Conservation (phyloP, 2,329 filamentous ascomycete species). For the Fusarium xyrophilum region DNA sequence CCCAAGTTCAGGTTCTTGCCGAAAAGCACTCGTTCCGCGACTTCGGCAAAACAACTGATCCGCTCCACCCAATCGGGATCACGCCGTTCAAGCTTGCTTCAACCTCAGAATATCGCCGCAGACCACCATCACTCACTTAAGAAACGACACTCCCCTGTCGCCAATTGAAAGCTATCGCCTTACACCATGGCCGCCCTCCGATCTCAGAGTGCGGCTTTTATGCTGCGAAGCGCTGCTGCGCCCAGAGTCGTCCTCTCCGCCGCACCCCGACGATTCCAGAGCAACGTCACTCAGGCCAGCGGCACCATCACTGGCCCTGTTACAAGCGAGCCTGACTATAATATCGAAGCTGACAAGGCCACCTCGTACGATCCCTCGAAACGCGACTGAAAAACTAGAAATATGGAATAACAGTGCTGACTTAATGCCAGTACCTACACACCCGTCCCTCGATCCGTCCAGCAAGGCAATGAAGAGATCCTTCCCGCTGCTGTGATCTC, state of each 20-base stretch:
- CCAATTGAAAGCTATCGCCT: constrained; percentile 40
- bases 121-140: constrained; percentile 38
- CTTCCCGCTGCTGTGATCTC: constrained; percentile 87
- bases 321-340: constrained; percentile 81
- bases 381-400: constrained; percentile 5
- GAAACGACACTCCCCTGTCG: constrained; percentile 22
- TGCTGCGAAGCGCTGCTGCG: constrained; percentile 57
- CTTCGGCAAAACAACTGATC: constrained; percentile 53
- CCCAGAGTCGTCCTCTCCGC: constrained; percentile 50
- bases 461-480: constrained; percentile 86
- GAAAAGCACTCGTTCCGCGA: constrained; percentile 57
- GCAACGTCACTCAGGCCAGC: constrained; percentile 55
- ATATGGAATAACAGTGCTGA: constrained; percentile 26
- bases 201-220: constrained; percentile 58
- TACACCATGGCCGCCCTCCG: constrained; percentile 71
- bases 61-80: constrained; percentile 52
- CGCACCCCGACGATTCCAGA: constrained; percentile 62
- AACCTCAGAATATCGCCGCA: constrained; percentile 42
- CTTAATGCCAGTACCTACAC: constrained; percentile 74
- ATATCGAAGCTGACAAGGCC: constrained; percentile 81
- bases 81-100: constrained; percentile 40
- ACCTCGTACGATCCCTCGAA: constrained; percentile 71
- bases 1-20: constrained; percentile 43
- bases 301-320: constrained; percentile 48
- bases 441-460: constrained; percentile 85